Percentiles rank a stretch among this genome's conserved stretches.
phyloP scores from a whole-genome alignment of 352 stramenopile genomes.

The Pythium pectinolyticum region DNA sequence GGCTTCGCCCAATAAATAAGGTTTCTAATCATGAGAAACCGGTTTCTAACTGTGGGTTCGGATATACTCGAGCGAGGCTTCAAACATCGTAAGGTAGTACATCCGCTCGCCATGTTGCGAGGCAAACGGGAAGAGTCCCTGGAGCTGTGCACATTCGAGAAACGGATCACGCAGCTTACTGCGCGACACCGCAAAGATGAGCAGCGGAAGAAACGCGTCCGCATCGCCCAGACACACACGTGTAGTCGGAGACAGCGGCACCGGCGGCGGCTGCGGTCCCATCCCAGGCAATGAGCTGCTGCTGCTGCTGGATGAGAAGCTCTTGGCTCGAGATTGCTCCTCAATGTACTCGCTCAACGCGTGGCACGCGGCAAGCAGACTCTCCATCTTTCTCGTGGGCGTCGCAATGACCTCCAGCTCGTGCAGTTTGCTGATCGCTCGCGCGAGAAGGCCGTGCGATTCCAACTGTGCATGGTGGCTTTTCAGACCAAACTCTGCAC shows the following conservation, averaged over 20 bases:
- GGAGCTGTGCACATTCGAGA: slow-evolving; percentile 28
- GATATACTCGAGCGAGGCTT: slow-evolving; percentile 40
- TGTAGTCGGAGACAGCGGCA: slow-evolving; percentile 17
- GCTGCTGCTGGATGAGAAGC: neutral
- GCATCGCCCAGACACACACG: slow-evolving; percentile 30
- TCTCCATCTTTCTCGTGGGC: slow-evolving; percentile 33
- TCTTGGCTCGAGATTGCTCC: neutral
- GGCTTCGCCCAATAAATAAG: too few species aligned
- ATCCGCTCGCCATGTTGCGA: slow-evolving; percentile 36
- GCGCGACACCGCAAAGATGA: slow-evolving; percentile 41
- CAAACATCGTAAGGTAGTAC: slow-evolving; percentile 55
- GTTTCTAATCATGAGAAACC: neutral
- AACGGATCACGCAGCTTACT: slow-evolving; percentile 28
- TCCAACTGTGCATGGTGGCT: neutral
- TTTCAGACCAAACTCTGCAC: slow-evolving; percentile 17
- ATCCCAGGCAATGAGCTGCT: neutral
- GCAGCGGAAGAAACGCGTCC: slow-evolving; percentile 41
- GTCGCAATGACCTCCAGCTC: slow-evolving; percentile 24
- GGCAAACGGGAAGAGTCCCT: slow-evolving; percentile 32
- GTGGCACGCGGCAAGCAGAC: slow-evolving; percentile 33
- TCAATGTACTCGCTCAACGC: slow-evolving; percentile 32
- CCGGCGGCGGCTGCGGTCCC: neutral
- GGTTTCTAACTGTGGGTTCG: slow-evolving; percentile 17
- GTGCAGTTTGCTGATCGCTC: slow-evolving; percentile 23
- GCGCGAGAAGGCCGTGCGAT: slow-evolving; percentile 9